These are phyloP conservation scores for Plasmodium vinckei DNA, from an alignment of 169 alveolate genomes.

Conservation along the genomic window DNA sequence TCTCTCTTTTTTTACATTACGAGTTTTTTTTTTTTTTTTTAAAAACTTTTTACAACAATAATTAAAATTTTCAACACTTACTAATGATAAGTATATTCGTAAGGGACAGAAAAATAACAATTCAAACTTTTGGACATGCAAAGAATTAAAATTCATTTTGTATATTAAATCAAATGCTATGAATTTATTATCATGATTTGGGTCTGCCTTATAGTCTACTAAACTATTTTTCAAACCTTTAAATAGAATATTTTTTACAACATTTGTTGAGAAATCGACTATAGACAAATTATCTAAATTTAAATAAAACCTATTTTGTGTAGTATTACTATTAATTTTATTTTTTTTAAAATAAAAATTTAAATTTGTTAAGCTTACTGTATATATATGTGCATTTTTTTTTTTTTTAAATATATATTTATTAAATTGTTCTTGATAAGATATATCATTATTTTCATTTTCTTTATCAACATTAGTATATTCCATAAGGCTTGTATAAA, in stretches of 20 bases:
- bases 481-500: too few species aligned
- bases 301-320: background rate
- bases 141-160: background rate
- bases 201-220: background rate
- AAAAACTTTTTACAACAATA: constrained; percentile 26
- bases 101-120: constrained; percentile 26
- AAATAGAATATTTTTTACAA: constrained; percentile 20
- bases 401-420: constrained; percentile 14
- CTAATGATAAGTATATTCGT: constrained; percentile 24
- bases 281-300: constrained; percentile 5
- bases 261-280: constrained; percentile 11
- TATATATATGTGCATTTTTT: constrained; percentile 48
- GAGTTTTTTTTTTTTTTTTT: background rate
- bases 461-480: too few species aligned
- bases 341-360: background rate
- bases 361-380: constrained; percentile 1
- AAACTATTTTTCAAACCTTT: background rate
- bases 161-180: constrained; percentile 13
- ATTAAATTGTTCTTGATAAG: background rate
- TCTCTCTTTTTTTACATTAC: background rate
- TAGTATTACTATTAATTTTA: background rate
- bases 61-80: constrained; percentile 10
- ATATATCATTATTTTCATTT: background rate
- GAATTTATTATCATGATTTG: background rate
- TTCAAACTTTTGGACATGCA: constrained; percentile 5